These are phyloP conservation scores for Macrolepiota fuliginosa DNA, from an alignment of 768 basidiomycete genomes.

Conservation along the genomic window DNA sequence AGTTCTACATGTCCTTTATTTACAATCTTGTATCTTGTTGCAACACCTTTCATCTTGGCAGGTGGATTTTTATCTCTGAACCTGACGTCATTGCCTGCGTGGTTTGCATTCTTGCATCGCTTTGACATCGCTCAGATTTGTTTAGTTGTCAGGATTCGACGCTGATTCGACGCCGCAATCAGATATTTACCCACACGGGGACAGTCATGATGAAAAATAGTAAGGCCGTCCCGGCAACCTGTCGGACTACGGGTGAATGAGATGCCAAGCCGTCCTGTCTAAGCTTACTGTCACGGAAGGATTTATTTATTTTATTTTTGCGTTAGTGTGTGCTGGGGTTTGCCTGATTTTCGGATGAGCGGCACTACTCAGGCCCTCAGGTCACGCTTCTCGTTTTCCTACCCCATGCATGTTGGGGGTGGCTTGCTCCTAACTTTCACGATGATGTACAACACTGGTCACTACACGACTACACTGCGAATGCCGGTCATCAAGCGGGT, in stretches of 20 bases:
- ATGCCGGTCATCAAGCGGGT: background rate
- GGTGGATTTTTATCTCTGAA: background rate
- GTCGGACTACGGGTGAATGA: slow-evolving; percentile 4
- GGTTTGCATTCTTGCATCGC: background rate
- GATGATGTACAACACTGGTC: background rate
- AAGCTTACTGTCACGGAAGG: slow-evolving; percentile 8
- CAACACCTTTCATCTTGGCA: background rate
- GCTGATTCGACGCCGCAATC: background rate
- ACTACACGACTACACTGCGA: background rate
- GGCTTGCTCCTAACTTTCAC: slow-evolving; percentile 6
- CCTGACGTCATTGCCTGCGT: background rate
- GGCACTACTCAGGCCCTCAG: slow-evolving; percentile 11
- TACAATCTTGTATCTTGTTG: background rate
- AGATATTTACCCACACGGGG: background rate
- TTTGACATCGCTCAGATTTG: background rate
- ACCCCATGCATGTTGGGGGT: slow-evolving; percentile 7
- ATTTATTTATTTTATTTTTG: slow-evolving; percentile 12
- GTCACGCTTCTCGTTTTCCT: slow-evolving; percentile 13
- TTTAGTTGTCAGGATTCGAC: background rate
- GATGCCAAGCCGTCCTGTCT: background rate
- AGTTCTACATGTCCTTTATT: background rate
- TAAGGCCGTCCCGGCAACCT: background rate
- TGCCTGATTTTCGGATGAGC: slow-evolving; percentile 6
- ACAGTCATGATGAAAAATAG: background rate
- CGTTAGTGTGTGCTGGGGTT: background rate